Conservation (phyloP, 192 early-diverging fungal genomes). For the Bifiguratus adelaidae region DNA sequence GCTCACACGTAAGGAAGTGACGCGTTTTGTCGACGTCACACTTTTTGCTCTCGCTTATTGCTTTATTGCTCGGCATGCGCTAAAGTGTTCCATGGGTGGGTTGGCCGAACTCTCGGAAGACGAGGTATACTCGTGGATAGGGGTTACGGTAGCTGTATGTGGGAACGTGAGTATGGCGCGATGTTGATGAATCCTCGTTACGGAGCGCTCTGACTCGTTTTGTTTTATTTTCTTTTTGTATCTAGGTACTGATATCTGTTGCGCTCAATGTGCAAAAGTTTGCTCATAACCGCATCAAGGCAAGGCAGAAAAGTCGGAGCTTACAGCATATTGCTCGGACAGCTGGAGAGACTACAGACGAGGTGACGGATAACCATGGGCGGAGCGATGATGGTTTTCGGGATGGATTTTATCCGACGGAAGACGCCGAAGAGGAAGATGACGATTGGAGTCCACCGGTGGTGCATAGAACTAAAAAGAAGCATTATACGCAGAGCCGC, state of each 20-base stretch:
- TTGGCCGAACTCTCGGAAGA: neutral
- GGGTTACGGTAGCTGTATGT: slow-evolving; percentile 47
- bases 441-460: too few species aligned
- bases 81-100: too few species aligned
- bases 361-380: too few species aligned
- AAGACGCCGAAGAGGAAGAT: too few species aligned
- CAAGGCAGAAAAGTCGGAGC: neutral
- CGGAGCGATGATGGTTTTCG: too few species aligned
- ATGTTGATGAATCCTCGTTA: neutral
- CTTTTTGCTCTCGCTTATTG: neutral
- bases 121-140: slow-evolving; percentile 44
- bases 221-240: neutral
- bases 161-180: slow-evolving; percentile 38
- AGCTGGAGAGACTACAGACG: too few species aligned
- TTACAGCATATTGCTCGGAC: neutral
- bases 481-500: slow-evolving; percentile 28
- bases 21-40: neutral
- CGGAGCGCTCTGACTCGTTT: neutral
- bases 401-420: too few species aligned
- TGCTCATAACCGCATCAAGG: slow-evolving; percentile 17
- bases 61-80: too few species aligned
- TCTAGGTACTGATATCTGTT: slow-evolving; percentile 50
- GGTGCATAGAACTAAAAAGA: too few species aligned
- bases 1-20: neutral
- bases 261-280: slow-evolving; percentile 66